Base-by-base conservation (phyloP, 140 eudicot species). In the Ambrosia hybrid region DNA sequence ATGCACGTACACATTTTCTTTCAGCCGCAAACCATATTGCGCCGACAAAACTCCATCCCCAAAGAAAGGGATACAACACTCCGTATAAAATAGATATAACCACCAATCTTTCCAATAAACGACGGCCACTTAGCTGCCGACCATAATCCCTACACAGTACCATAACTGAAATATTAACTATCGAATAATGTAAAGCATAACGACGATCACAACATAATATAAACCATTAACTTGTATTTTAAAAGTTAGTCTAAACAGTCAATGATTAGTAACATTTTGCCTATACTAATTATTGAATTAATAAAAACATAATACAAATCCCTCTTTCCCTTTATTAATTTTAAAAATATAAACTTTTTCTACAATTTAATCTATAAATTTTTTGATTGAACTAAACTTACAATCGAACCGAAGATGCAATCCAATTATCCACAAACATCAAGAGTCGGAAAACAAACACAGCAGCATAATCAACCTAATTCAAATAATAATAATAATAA, bases 391-490 rank as follows among this genome's bases (percentile, higher is more conserved):
- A 6, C 9, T 9, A 13, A 13, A 79, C 96, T 92, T 92, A 91
- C 98, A 89, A 78, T 85, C 96, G 89, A 81, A 87, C 85, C 78
- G 91, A 85, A 21, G 95, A 78, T 58, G 95, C 89, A 70, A 92
- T 83, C 9, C 91, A 94, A 80, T 92, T 89, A 49, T 92, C 98
- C 21, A 92, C 83, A 82, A 92, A 89, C 98, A 92, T 92, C 91
- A 92, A 70, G 71, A 89, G 81, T 67, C 98, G 90, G 62, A 89
- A 89, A 75, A 92, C 65, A 79, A 92, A 89, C 26, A 89, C 89
- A 4, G 90, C 57, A 1, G 90, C 83, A 68, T 92, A 92, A 72
- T 92, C 98, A 67, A 89, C 95, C 98, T 92, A 55, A 63, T 37
- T 51, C 51, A 76, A 55, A 33, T 17, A 33, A 72, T 17, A 30